A percentile compares a stretch with the other conserved stretches of the same genome.
Conservation (phyloP, 192 early-diverging fungal genomes). For the Rhizoclosmatium sp. region DNA sequence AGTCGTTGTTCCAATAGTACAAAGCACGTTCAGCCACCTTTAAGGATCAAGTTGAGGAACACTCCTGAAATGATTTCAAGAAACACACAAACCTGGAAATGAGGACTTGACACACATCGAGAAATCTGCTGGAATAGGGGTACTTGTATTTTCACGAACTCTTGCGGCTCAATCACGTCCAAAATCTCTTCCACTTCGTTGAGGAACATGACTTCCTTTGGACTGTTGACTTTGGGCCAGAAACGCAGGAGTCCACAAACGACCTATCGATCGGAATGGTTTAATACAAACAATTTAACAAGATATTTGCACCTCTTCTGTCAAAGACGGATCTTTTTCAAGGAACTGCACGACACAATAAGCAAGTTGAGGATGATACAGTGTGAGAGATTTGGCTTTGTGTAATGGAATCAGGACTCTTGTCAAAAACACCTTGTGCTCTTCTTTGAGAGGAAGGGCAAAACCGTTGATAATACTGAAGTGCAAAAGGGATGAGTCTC, state of each 20-base stretch:
- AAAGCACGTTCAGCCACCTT: slow-evolving; percentile 98
- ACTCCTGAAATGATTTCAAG: background rate
- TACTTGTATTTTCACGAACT: slow-evolving; percentile 89
- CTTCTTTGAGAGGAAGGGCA: slow-evolving; percentile 97
- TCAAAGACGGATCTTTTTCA: slow-evolving; percentile 95
- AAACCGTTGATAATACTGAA: slow-evolving; percentile 99
- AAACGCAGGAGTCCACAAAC: slow-evolving; percentile 87
- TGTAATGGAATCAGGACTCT: slow-evolving; percentile 95
- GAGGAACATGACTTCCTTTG: slow-evolving; percentile 99
- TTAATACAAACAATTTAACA: slow-evolving; percentile 24
- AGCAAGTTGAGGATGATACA: slow-evolving; percentile 96
- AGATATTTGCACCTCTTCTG: slow-evolving; percentile 73
- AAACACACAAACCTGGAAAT: slow-evolving; percentile 82
- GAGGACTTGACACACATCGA: slow-evolving; percentile 92
- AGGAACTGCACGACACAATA: slow-evolving; percentile 99
- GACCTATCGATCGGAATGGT: slow-evolving; percentile 58
- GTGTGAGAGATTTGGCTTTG: slow-evolving; percentile 90
- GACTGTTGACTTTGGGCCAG: slow-evolving; percentile 99
- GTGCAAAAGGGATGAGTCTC: slow-evolving; percentile 1
- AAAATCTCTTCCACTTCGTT: slow-evolving; percentile 98
- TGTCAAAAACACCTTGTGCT: slow-evolving; percentile 96
- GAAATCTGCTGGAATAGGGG: slow-evolving; percentile 94
- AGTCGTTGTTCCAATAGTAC: slow-evolving; percentile 99
- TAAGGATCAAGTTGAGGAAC: background rate
- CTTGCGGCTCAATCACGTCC: slow-evolving; percentile 91